Base-by-base conservation (phyloP, 2,329 filamentous ascomycete genomes). In the Botrytis byssoidea region DNA sequence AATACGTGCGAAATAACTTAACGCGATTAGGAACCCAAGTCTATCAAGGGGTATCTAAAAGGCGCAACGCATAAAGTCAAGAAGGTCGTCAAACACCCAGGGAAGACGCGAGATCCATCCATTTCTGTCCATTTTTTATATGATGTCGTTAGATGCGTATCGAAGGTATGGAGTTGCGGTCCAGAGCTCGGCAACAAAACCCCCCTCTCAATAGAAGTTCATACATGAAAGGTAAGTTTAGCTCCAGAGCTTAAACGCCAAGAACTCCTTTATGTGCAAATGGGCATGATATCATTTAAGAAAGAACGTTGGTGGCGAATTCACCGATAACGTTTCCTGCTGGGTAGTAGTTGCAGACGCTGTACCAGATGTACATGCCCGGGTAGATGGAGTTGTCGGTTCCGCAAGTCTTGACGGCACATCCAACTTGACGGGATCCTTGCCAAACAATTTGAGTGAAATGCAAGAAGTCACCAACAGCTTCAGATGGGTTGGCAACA, bases 371-470 rank as follows among this genome's bases (percentile, higher is more conserved):
- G 97, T 79, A 97, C 93, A 89, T 94, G 84, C 88, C 90, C n/a
- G 90, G 83, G 55, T 86, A 86, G 85, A 89, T 82, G 82, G 79
- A 42, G 59, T 72, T 64, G 59, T 73, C 77, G 35, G 84, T 87
- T 87, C 86, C 51, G 83, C 79, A 20, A 82, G 78, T 92, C 81
- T 85, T 83, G 70, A 85, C 81, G 70, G 85, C 85, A 81, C 92
- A 95, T 77, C 91, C 92, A 71, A 94, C 84, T 57, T 85, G 77
- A 29, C 83, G 87, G 73, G 90, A 89, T 37, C 77, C 83, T 80
- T 88, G 88, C 92, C 92, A 95, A 74, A 94, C 86, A 44, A 94
- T 84, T 84, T 95, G 91, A 70, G 90, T 88, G 83, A 94, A 93
- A 82, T 95, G 93, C 73, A 79, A 72, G 71, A 74, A 77, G 60